phyloP scores from a whole-genome alignment of 352 stramenopile species.

The Phytophthora foliorum region DNA sequence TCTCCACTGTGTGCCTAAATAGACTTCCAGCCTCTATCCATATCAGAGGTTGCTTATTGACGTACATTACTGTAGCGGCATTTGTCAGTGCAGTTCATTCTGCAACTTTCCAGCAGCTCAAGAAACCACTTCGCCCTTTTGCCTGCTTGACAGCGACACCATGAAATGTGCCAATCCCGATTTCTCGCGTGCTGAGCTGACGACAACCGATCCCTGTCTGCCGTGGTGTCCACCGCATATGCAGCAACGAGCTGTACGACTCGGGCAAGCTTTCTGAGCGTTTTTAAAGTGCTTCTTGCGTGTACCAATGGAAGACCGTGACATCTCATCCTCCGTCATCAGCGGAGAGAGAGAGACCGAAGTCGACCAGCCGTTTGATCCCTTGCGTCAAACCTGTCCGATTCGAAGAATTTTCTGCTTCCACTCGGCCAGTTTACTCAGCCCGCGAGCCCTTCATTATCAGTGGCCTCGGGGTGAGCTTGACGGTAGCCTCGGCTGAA shows the following conservation, averaged over 20 bases:
- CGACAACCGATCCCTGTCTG: conserved; percentile 2
- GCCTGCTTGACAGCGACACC: neutral
- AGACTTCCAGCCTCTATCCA: too few relatives aligned
- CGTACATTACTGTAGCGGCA: too few relatives aligned
- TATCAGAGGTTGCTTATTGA: too few relatives aligned
- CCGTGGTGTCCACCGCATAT: conserved; percentile 15
- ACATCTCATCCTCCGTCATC: neutral
- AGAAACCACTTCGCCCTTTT: neutral
- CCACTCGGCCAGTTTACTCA: neutral
- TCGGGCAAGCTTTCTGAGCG: neutral
- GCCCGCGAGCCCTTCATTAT: neutral
- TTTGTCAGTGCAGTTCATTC: too few relatives aligned
- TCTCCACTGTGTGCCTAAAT: too few relatives aligned
- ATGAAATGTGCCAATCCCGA: conserved; percentile 13
- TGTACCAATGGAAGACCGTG: conserved; percentile 4
- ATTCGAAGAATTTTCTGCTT: neutral
- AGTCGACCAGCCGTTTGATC: neutral
- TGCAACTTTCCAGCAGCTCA: neutral
- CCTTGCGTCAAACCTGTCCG: neutral
- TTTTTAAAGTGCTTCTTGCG: conserved; percentile 6
- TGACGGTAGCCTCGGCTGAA: neutral
- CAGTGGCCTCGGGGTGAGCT: too few relatives aligned
- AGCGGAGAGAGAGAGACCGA: neutral
- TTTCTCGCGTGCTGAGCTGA: conserved; percentile 10
- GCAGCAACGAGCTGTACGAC: conserved; percentile 17